Base-by-base conservation (phyloP, 163 green algal species). In the Volvox carteri region DNA sequence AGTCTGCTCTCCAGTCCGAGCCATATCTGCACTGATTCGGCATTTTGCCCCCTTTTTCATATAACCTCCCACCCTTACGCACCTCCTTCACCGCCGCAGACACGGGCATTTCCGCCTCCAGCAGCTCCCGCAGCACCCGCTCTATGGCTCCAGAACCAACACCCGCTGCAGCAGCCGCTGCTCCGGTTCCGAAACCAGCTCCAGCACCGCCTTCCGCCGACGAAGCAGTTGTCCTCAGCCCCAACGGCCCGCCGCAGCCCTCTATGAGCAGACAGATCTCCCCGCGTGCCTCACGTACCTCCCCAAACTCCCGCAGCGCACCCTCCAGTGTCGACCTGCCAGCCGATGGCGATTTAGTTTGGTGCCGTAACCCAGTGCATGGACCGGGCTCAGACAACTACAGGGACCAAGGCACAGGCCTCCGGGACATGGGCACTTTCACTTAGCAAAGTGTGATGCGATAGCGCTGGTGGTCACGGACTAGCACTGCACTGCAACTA, bases 201-300 rank as follows among this genome's bases (percentile, higher is more conserved):
- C 28, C 72, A 5, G 54, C 62, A n/a, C 5, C 35, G 23, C 83
- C 25, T 1, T 76, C 85, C 33, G n/a, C 18, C 28, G 50, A 7
- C 52, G 90, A 44, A 21, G 81, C 86, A 54, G 14, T 28, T 67
- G 48, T 85, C 79, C 39, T 7, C 62, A 33, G 62, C 4, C 48
- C 50, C 4, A 14, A 46, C 44, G 23, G 65, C 50, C 30, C 30
- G 37, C 39, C 65, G 41, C 12, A 50, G 21, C 93, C 94, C 67
- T 94, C 90, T 23, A 97, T 67, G n/a, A 96, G 84, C 23, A 97
- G 75, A 35, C 90, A 93, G 52, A 97, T 93, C 87, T 97, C 95
- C 4, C 95, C 95, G 25, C 93, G 70, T 6, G 91, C 89, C 12
- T 90, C 73, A 3, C 92, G 60, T 25, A 84, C 62, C 41, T 84